Evolutionary conservation across 2,329 filamentous ascomycete genomes (phyloP).

Genomic region (Fusarium sp.): DNA sequence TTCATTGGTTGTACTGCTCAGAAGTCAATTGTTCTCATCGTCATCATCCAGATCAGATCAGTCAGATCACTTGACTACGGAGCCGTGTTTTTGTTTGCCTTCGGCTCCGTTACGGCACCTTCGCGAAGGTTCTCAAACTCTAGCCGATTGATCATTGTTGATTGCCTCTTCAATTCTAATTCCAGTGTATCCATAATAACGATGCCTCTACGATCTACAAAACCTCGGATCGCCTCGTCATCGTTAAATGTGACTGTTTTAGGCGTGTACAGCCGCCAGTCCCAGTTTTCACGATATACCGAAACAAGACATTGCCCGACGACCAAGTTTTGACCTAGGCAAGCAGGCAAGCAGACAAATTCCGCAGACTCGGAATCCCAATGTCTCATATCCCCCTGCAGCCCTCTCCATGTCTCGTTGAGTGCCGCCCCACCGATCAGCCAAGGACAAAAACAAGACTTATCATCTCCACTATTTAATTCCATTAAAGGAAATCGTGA

Average conservation of each 20-base stretch:
- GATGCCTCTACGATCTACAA: background rate
- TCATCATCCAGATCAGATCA: background rate
- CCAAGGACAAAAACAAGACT: constrained; percentile 4
- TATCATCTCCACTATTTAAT: constrained; percentile 26
- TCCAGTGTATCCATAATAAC: constrained; percentile 1
- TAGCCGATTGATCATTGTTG: background rate
- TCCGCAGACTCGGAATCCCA: constrained; percentile 30
- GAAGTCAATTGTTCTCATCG: constrained; percentile 11
- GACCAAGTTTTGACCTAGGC: constrained; percentile 7
- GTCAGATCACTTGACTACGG: constrained; percentile 4
- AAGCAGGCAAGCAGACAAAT: background rate
- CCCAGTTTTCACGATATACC: constrained; percentile 8
- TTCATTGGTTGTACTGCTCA: background rate
- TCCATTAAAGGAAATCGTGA: constrained; percentile 19
- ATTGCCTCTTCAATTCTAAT: background rate
- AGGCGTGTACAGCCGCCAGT: constrained; percentile 17
- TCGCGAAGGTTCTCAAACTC: constrained; percentile 22
- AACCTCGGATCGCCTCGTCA: constrained; percentile 1
- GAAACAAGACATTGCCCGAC: constrained; percentile 4
- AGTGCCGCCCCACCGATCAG: constrained; percentile 12
- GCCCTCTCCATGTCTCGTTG: constrained; percentile 10
- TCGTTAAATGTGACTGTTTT: constrained; percentile 29
- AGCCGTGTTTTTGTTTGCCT: constrained; percentile 14
- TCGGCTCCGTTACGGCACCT: constrained; percentile 19
- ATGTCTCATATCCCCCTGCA: constrained; percentile 21